These are phyloP conservation scores for Picea mariana DNA, from an alignment of 83 land plant species.

Conservation along the genomic window DNA sequence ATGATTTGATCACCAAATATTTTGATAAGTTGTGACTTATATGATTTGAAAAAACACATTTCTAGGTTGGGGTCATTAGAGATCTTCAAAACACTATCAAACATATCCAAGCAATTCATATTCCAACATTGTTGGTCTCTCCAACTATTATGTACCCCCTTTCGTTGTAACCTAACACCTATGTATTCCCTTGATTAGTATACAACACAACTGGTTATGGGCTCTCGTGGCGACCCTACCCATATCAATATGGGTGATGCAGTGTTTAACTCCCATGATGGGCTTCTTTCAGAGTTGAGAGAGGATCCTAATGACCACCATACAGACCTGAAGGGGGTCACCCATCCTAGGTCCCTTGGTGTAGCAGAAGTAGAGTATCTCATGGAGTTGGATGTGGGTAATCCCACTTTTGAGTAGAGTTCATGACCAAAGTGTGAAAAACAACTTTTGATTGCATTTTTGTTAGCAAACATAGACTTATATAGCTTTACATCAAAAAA, in stretches of 20 bases:
- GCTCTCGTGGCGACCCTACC: conserved; percentile 93
- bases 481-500: too few relatives aligned
- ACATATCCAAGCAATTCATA: conserved; percentile 97
- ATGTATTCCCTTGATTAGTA: conserved; percentile 97
- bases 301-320: conserved; percentile 71
- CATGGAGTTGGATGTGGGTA: conserved; percentile 37
- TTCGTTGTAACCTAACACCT: conserved; percentile 96
- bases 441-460: too few relatives aligned
- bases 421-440: too few relatives aligned
- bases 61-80: conserved; percentile 88
- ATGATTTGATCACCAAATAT: too few relatives aligned
- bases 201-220: conserved; percentile 87
- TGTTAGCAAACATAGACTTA: too few relatives aligned
- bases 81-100: conserved; percentile 86
- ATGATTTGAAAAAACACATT: too few relatives aligned
- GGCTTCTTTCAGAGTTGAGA: conserved; percentile 92
- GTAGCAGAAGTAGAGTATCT: conserved; percentile 89
- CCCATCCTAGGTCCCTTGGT: conserved; percentile 99
- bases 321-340: conserved; percentile 86
- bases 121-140: conserved; percentile 96
- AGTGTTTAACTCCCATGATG: conserved; percentile 93
- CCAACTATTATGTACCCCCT: conserved; percentile 94
- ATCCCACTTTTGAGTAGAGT: too few relatives aligned
- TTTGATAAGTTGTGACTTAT: too few relatives aligned
- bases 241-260: conserved; percentile 99